Conservation (phyloP, 2,329 filamentous ascomycete species). For the Capronia americana region DNA sequence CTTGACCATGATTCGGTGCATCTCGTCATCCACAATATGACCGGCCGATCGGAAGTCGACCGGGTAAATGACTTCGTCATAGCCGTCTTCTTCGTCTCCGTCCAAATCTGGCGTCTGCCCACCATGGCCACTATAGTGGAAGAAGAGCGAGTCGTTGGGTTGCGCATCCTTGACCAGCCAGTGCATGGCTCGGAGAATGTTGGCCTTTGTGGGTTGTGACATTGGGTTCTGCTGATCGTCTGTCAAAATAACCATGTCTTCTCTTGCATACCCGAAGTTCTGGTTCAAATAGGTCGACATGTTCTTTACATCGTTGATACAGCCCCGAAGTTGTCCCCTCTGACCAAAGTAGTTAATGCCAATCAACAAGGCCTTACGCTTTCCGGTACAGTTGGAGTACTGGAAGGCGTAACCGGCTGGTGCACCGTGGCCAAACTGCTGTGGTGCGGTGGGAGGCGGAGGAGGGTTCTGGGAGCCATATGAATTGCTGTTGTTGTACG, state of each 20-base stretch:
- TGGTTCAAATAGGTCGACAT: conserved; percentile 91
- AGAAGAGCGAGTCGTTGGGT: conserved; percentile 94
- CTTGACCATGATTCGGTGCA: conserved; percentile 77
- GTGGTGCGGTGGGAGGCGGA: conserved; percentile 69
- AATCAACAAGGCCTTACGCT: conserved; percentile 85
- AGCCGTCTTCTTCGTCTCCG: conserved; percentile 78
- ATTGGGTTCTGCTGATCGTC: conserved; percentile 97
- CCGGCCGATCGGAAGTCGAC: conserved; percentile 73
- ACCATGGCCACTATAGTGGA: conserved; percentile 84
- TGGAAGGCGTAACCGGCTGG: conserved; percentile 82
- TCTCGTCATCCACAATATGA: conserved; percentile 79
- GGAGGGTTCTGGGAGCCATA: conserved; percentile 60
- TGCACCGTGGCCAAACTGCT: conserved; percentile 79
- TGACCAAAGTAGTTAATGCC: conserved; percentile 98
- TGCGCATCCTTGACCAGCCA: conserved; percentile 94
- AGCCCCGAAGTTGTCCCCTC: conserved; percentile 85
- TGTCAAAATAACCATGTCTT: conserved; percentile 96
- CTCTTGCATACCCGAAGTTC: conserved; percentile 88
- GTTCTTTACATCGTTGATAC: conserved; percentile 97
- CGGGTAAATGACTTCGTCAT: conserved; percentile 79
- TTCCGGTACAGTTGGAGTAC: conserved; percentile 89
- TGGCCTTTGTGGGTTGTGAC: conserved; percentile 95
- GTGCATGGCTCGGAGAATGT: conserved; percentile 94
- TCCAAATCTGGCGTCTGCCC: conserved; percentile 76
- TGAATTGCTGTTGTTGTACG: conserved; percentile 21